Evolutionary conservation across 768 basidiomycete genomes (phyloP), one percentile per base, ranked within the genome.

Genomic region (Clathrus columnatus): DNA sequence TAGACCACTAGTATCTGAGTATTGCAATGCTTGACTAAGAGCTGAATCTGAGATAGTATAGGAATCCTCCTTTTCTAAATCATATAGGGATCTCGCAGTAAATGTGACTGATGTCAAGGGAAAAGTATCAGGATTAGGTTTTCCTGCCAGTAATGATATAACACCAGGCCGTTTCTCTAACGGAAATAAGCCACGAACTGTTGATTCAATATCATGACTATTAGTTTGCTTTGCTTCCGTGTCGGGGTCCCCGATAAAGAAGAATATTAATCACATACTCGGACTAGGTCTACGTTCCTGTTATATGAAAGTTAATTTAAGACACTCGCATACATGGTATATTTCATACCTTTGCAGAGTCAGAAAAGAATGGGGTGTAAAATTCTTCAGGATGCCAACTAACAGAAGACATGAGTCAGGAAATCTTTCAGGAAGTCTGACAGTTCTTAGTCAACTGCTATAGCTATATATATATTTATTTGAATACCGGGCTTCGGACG

Each of bases 121-220:
- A 72, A 97, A 98, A 18, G 90, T 87, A n/a, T 76, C 73, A 7
- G 84, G 77, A 64, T 95, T 94, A 5, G 95, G 95, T 68, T 94
- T 92, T 24, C 95, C 95, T 0, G 92, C 93, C 6, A 94, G 79
- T 28, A 93, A 67, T 2, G 86, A 89, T 54, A 93, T 83, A 32
- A 90, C 66, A 0, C 88, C 88, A 0, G 92, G 91, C 0, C 72
- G 77, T 20, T 76, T 75, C 68, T 97, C 95, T 24, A 93, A 75
- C 0, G 84, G 90, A 56, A 82, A 77, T n/a, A 95, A 75, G 14
- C 82, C 71, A 26, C 80, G 75, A 54, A 83, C 79, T 81, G 61
- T 24, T 16, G 36, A 24, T n/a, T 4, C n/a, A n/a, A n/a, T n/a
- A n/a, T n/a, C n/a, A 21, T 3, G 23, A 3, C 6, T 44, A 2